Percentiles rank a stretch among this genome's conserved stretches.
Evolutionary conservation across 2,329 filamentous ascomycete genomes (phyloP).

Genomic region (Fusarium sublunatum): DNA sequence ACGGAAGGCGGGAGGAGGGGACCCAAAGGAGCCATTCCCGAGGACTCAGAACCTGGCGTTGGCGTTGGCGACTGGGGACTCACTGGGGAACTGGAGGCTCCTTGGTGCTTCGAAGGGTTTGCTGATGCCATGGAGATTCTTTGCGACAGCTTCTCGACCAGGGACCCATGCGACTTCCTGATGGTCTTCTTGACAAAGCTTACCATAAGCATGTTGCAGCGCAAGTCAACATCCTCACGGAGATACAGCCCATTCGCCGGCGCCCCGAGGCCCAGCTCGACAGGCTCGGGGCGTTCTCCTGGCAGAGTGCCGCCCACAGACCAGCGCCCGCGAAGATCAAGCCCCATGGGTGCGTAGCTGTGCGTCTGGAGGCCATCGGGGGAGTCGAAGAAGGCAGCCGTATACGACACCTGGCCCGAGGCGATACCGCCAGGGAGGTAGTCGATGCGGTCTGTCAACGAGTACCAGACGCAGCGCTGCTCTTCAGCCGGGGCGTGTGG

Average conservation of each 20-base stretch:
- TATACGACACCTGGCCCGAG: conserved; percentile 78
- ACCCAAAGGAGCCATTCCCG: conserved; percentile 22
- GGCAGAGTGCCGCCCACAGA: conserved; percentile 76
- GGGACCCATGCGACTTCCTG: conserved; percentile 76
- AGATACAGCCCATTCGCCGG: conserved; percentile 80
- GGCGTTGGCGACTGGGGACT: conserved; percentile 29
- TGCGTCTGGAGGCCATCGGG: conserved; percentile 82
- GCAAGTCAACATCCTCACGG: conserved; percentile 84
- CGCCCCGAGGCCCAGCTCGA: conserved; percentile 73
- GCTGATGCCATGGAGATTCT: conserved; percentile 48
- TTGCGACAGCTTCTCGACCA: conserved; percentile 71
- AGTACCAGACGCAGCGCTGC: conserved; percentile 79
- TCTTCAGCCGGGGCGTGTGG: conserved; percentile 76
- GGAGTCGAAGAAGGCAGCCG: conserved; percentile 82
- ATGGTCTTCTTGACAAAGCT: conserved; percentile 85
- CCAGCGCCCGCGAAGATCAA: conserved; percentile 85
- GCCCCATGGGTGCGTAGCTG: conserved; percentile 82
- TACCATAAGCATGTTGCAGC: conserved; percentile 80
- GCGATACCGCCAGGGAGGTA: conserved; percentile 76
- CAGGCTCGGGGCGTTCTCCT: conserved; percentile 73
- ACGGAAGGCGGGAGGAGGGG: conserved; percentile 31
- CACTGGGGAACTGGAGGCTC: conserved; percentile 13
- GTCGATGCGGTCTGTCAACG: conserved; percentile 78
- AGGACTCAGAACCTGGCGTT: conserved; percentile 26
- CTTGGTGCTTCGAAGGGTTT: conserved; percentile 35